phyloP scores from a whole-genome alignment of 371 early-diverging fungal genomes.

The Sporodiniella umbellata region DNA sequence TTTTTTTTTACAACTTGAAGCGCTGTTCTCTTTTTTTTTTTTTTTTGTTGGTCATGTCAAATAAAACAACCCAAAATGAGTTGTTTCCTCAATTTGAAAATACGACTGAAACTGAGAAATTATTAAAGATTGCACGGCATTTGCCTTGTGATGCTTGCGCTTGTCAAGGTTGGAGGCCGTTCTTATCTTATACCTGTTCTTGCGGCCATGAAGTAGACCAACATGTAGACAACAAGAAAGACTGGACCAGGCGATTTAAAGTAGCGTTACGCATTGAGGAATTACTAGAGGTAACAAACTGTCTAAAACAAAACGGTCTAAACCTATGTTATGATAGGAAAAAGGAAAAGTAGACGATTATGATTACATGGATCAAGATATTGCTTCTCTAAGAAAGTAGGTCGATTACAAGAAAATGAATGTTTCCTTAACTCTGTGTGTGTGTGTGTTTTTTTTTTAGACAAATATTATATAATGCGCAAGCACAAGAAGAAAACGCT shows the following conservation, averaged over 20 bases:
- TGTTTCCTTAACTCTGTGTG: neutral
- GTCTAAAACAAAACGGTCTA: no score
- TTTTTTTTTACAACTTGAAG: neutral
- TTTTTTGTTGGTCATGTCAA: neutral
- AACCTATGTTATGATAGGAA: slow-evolving; percentile 22
- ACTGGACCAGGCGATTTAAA: slow-evolving; percentile 39
- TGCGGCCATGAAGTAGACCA: slow-evolving; percentile 43
- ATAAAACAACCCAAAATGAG: slow-evolving; percentile 2
- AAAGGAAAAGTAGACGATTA: slow-evolving; percentile 48
- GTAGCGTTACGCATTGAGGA: slow-evolving; percentile 48
- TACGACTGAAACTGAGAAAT: slow-evolving; percentile 31
- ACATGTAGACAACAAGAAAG: slow-evolving; percentile 44
- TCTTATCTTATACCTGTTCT: slow-evolving; percentile 26
- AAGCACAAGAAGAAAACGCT: neutral
- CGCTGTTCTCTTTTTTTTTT: neutral
- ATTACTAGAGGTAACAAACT: slow-evolving; percentile 33
- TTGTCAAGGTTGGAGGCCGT: slow-evolving; percentile 49
- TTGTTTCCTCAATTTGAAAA: slow-evolving; percentile 19
- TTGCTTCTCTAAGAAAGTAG: slow-evolving; percentile 47
- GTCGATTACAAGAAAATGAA: neutral
- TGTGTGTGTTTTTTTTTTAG: slow-evolving; percentile 1
- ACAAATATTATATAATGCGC: slow-evolving; percentile 23
- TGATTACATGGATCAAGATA: slow-evolving; percentile 45
- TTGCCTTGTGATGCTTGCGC: slow-evolving; percentile 36
- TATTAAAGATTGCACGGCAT: slow-evolving; percentile 41